Base-by-base conservation (phyloP, 768 basidiomycete species). In the Rhodosporidiobolus odoratus region DNA sequence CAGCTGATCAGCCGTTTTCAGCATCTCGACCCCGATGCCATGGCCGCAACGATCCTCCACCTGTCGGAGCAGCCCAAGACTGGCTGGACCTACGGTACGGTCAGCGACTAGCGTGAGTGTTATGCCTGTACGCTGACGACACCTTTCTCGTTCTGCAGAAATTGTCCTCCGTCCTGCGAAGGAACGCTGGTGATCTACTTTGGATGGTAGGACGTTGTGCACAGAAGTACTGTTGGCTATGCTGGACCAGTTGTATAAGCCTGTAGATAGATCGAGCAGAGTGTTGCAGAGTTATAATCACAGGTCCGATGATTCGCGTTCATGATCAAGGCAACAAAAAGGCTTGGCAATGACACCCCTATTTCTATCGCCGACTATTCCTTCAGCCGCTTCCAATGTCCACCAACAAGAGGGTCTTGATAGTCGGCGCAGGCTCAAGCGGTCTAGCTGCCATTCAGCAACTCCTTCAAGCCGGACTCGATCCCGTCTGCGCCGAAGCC, bases 1-100 rank as follows among this genome's bases (percentile, higher is more conserved):
- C 15, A 3, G 13, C 30, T 32, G 27, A 37, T 25, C 43, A 19
- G 9, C 6, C 9, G 30, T 34, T 19, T 10, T 19, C 59, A 72
- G 67, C 65, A 60, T 30, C 47, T 76, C 15, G 45, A 73, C n/a
- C 66, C 74, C 4, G 67, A 54, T 27, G 59, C 69, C 15, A 73
- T 76, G 40, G 76, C 69, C 1, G 25, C 68, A 0, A 57, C 66
- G 12, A 54, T 62, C n/a, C 19, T 71, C 21, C 52, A 65, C 54
- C 65, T 76, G 16, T 35, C 59, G 8, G 54, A 76, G 43, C 76
- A 76, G 58, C 72, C 75, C n/a, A 57, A n/a, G 38, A 64, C 48
- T 27, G 62, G 66, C 52, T 76, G 75, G 75, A 73, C 75, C 0
- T 71, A 75, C 25, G 75, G 73, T 71, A 23, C 43, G 64, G 38